Base-by-base conservation (phyloP, 2,329 filamentous ascomycete genomes). In the Verticillium klebahnii region DNA sequence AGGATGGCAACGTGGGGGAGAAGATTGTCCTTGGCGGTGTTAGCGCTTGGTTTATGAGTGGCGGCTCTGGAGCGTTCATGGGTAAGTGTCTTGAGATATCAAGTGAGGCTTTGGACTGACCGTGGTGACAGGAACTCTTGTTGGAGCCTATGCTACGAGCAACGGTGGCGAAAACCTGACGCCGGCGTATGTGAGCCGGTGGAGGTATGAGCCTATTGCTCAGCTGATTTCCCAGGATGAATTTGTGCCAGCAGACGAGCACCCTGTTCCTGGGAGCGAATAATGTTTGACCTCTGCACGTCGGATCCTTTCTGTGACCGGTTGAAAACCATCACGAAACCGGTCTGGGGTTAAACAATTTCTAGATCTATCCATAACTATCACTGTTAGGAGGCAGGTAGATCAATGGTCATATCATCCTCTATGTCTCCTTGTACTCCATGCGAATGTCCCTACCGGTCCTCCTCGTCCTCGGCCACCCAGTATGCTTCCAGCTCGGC, bases 61-160 rank as follows among this genome's bases (percentile, higher is more conserved):
- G 57, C 57, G 61, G 62, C 17, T 29, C 39, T 15, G 59, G 63
- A 34, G 60, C 60, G 5, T 69, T 68, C 61, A 77, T 77, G 55
- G 76, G 77, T 76, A 62, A 69, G 72, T 67, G 29, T 45, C 25
- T n/a, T 17, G 40, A 31, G 17, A 29, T 34, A 29, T 29, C 29
- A 29, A 29, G 4, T 6, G 5, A 29, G 29, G 4, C n/a, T 12
- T 23, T 56, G 54, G 39, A 12, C 34, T 23, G 56, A 63, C 31
- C 58, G 31, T n/a, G 3, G 19, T 31, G 37, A 69, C 65, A 76
- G 82, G 82, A 0, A 77, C 77, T 1, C 70, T 85, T 23, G 63
- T 86, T 0, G 83, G 82, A 0, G 74, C 79, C 1, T 85, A 84
- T 67, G 78, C 78, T 50, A 85, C 83, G 4, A 81, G 72, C 32